Evolutionary conservation across 306 rosid genomes (phyloP), one percentile per base, ranked within the genome.

Genomic region (Quercus mongolica): DNA sequence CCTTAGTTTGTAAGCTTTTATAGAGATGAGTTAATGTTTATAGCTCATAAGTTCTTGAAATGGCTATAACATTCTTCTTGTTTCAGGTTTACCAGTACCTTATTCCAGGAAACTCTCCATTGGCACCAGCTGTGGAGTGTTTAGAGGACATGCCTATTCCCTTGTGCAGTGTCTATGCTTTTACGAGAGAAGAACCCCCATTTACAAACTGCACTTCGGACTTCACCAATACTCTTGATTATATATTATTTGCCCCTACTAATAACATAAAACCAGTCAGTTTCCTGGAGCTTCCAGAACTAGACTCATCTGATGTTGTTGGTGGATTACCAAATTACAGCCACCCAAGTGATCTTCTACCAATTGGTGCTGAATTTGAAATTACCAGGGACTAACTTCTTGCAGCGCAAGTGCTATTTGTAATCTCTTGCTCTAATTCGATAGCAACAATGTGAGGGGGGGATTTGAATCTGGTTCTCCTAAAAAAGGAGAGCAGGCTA

Each of bases 161-260:
- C 56, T 78, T 94, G 61, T 71, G 90, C 76, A 92, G 97, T 71
- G 91, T 86, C 41, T 91, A 94, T 49, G 90, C 86, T 65, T 76
- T 79, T 56, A 84, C 88, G 9, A 88, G 89, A 68, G 94, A 92
- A 74, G 97, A 94, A 81, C 99, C 99, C 6, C 83, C 90, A 69
- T 94, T 94, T 81, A 94, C 99, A 59, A 92, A 94, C 82, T 91
- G 81, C 86, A 94, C 99, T 18, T 97, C 97, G 58, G 94, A 83
- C 77, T 94, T 94, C 89, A 91, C 99, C 2, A 90, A 88, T 75
- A 94, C 97, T 51, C 88, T 92, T 3, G 99, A 92, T 74, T 92
- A 92, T 81, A 78, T 94, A 83, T 83, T 94, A 38, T 86, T 87
- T 85, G 80, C 77, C 68, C 92, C 95, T 17, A 83, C 92, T 13